These are phyloP conservation scores for Phyllosticta capitalensis DNA, from an alignment of 2,329 filamentous ascomycete genomes.

Conservation along the genomic window DNA sequence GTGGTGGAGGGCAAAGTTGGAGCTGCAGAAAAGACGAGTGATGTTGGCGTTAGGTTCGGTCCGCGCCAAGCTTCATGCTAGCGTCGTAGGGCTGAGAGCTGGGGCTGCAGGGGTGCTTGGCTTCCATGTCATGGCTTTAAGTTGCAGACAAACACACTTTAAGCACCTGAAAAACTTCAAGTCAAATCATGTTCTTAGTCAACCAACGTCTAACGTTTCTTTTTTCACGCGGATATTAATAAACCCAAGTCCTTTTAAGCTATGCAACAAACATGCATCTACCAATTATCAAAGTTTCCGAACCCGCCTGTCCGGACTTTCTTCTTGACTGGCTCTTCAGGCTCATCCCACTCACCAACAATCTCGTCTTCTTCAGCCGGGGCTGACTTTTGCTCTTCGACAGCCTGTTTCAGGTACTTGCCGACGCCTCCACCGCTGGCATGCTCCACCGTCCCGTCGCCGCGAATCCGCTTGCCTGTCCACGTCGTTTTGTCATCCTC, in stretches of 20 bases:
- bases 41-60: background rate
- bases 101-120: background rate
- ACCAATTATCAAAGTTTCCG: slow-evolving; percentile 94
- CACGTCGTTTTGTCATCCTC: slow-evolving; percentile 89
- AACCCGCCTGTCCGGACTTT: slow-evolving; percentile 74
- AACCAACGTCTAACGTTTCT: background rate
- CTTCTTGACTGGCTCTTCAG: slow-evolving; percentile 63
- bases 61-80: slow-evolving; percentile 5
- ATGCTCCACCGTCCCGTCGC: slow-evolving; percentile 49
- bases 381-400: slow-evolving; percentile 26
- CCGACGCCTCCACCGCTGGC: slow-evolving; percentile 48
- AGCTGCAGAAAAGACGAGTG: background rate
- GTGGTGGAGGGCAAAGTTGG: background rate
- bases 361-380: slow-evolving; percentile 46
- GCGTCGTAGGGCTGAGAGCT: slow-evolving; percentile 6
- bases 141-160: background rate
- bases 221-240: background rate
- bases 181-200: background rate
- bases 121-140: background rate
- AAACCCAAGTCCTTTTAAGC: background rate
- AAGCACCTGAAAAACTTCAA: too few species aligned
- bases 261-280: background rate
- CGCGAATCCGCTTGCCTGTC: slow-evolving; percentile 84
- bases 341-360: slow-evolving; percentile 37
- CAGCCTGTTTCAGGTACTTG: slow-evolving; percentile 68